Conservation (phyloP, 1,139 yeast genomes). For the Protomyces lactucae-debilis region DNA sequence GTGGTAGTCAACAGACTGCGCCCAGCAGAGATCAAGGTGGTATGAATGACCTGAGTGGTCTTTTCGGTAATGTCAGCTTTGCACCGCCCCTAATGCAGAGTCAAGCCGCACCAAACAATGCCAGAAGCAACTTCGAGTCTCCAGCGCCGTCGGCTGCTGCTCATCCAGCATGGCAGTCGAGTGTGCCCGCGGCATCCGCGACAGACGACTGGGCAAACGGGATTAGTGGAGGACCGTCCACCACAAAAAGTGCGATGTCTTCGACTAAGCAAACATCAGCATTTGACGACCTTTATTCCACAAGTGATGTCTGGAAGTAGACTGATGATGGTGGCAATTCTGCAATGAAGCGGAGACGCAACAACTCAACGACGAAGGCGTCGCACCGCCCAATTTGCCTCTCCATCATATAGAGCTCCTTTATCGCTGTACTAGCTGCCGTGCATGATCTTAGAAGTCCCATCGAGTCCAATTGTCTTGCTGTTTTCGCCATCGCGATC, state of each 20-base stretch:
- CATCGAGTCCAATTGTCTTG: no score
- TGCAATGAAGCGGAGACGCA: no score
- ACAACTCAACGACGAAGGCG: no score
- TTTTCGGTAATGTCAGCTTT: constrained; percentile 16
- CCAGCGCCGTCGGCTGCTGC: neutral
- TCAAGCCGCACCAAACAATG: neutral
- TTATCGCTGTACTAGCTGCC: no score
- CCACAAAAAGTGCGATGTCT: neutral
- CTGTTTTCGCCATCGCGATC: no score
- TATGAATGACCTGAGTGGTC: constrained; percentile 10
- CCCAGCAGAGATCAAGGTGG: neutral
- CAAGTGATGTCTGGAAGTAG: constrained; percentile 26
- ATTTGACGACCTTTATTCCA: constrained; percentile 18
- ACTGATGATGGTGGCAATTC: neutral
- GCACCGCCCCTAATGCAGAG: constrained; percentile 2
- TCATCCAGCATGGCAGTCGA: neutral
- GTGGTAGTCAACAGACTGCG: neutral
- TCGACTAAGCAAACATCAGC: constrained; percentile 5
- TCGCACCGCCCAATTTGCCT: no score
- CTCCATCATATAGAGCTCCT: no score
- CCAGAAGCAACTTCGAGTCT: neutral
- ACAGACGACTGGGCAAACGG: neutral
- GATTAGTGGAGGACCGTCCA: neutral
- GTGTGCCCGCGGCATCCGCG: neutral
- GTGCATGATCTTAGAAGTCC: no score